Conservation (phyloP, 768 basidiomycete genomes). For the Auricularia sp. region DNA sequence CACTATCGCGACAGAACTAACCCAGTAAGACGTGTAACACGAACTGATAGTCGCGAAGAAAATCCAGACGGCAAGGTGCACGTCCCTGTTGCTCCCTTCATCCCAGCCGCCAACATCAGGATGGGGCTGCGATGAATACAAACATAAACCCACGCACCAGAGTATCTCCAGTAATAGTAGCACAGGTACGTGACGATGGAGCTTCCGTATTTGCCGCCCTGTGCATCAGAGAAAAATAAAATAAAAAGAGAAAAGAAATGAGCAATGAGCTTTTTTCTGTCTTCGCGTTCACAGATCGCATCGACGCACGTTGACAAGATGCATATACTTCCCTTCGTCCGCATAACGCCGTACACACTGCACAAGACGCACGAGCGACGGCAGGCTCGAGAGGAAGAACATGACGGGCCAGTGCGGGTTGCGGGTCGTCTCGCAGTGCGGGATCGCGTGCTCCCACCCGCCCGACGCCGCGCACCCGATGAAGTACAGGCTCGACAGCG, state of each 20-base stretch:
- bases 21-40: constrained; percentile 71
- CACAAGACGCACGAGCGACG: constrained; percentile 65
- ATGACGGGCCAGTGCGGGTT: constrained; percentile 51
- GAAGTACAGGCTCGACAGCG: constrained; percentile 62
- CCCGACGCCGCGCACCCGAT: constrained; percentile 63
- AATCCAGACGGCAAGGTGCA: constrained; percentile 59
- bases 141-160: constrained; percentile 28
- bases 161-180: constrained; percentile 72
- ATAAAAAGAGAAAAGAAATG: no score
- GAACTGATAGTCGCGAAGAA: constrained; percentile 55
- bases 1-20: constrained; percentile 23
- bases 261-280: no score
- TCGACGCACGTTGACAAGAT: constrained; percentile 73
- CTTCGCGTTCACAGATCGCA: no score
- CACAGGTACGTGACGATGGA: constrained; percentile 56
- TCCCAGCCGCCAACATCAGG: constrained; percentile 2
- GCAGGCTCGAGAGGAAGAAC: constrained; percentile 51
- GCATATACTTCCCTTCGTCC: constrained; percentile 64
- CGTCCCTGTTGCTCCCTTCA: constrained; percentile 29
- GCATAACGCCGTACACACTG: constrained; percentile 83
- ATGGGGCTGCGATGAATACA: background rate
- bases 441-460: constrained; percentile 41
- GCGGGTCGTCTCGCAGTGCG: constrained; percentile 33
- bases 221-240: background rate
- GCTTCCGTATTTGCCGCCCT: constrained; percentile 79